A percentile compares a stretch with the other conserved stretches of the same genome.
Conservation (phyloP, 768 basidiomycete species). For the Mycena leptocephala region DNA sequence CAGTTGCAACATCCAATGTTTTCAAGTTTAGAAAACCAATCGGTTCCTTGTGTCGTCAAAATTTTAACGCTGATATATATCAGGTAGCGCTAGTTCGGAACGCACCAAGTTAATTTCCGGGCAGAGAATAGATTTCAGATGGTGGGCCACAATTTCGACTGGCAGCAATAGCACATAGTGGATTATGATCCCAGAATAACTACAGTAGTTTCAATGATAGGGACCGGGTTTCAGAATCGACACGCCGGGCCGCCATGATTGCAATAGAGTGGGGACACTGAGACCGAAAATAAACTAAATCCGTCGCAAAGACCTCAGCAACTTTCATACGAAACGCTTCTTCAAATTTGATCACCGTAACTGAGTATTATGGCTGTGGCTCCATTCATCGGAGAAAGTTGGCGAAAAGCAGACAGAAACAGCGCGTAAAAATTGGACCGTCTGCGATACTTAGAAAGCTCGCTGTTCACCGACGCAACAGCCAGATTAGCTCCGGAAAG, state of each 20-base stretch:
- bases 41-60: neutral
- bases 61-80: neutral
- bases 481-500: neutral
- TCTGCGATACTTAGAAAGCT: neutral
- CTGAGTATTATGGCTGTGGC: neutral
- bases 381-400: neutral
- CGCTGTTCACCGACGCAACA: neutral
- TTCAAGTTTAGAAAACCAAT: neutral
- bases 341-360: neutral
- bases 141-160: neutral
- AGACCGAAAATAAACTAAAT: neutral
- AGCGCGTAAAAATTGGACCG: neutral
- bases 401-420: neutral
- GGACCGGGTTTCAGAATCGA: neutral
- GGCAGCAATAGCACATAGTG: neutral
- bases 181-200: neutral
- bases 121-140: neutral
- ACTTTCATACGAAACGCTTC: neutral
- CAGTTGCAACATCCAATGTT: neutral
- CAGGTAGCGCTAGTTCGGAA: neutral
- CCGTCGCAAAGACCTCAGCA: neutral
- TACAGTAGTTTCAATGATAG: neutral
- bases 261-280: neutral
- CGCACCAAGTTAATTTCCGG: neutral
- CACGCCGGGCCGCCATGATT: neutral